Base-by-base conservation (phyloP, 1,284 basidiomycete species). In the Paramarasmius palmivorus region DNA sequence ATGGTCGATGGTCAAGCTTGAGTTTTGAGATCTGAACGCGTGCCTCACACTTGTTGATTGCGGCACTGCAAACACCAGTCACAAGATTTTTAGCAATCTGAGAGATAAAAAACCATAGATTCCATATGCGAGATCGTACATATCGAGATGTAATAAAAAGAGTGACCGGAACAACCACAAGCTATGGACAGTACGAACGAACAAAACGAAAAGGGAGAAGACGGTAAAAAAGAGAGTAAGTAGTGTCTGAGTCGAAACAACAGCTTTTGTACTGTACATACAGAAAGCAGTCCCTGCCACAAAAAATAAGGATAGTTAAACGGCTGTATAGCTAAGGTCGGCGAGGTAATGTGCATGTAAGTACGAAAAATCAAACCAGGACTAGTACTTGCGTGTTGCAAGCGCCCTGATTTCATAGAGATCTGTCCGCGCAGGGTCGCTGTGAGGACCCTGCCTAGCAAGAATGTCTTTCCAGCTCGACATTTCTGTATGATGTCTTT, bases 331-430 rank as follows among this genome's bases (percentile, higher is more conserved):
- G 26, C 29, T 32, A 44, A 25, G 41, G 32, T 26, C 29, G 44
- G 35, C n/a, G 47, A 50, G 5, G 29, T 38, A 41, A 39, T 55
- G 36, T 41, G 50, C 37, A 53, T 41, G 41, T 26, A 57, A 29
- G 25, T 1, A 46, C 22, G 14, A 47, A 42, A 23, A 36, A 51
- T n/a, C 6, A 42, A 57, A 49, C 36, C 48, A 47, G 54, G 41
- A 57, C 81, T 67, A 89, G 70, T 91, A 91, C 67, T 84, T 85
- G 65, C 88, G 82, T 34, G 88, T 91, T 20, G 89, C 89, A 57
- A 92, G 80, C 35, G 86, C 85, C 60, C 89, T 83, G 59, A 92
- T 91, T 68, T 92, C 90, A 68, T 82, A 88, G 34, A 92, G 74
- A 62, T 82, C 78, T 45, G 79, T 77, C 54, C 83, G 81, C 63